A percentile compares a stretch with the other conserved stretches of the same genome.
These are phyloP conservation scores for Parmales sp. DNA, from an alignment of 108 stramenopile genomes.

Conservation along the genomic window DNA sequence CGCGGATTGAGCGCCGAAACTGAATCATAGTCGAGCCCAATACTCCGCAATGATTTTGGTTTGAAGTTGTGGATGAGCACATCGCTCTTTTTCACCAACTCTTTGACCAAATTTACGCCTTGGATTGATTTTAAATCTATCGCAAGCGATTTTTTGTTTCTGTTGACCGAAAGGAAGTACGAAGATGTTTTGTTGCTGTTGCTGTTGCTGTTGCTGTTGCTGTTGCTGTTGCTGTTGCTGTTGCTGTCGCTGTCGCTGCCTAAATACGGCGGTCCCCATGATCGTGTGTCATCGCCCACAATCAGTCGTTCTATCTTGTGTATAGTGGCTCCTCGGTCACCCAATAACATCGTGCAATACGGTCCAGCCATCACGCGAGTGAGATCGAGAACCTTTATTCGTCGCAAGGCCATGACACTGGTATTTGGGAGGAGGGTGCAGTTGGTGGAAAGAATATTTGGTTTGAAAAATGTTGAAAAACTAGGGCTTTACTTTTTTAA, in stretches of 20 bases:
- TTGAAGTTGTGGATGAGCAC: slow-evolving; percentile 41
- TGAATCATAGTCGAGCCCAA: slow-evolving; percentile 35
- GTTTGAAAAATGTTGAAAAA: too few relatives aligned
- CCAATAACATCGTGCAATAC: slow-evolving; percentile 35
- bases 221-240: neutral
- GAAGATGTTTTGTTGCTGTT: slow-evolving; percentile 20
- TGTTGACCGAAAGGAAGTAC: slow-evolving; percentile 36
- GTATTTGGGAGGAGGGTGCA: too few relatives aligned
- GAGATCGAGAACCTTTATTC: slow-evolving; percentile 37
- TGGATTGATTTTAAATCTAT: slow-evolving; percentile 23
- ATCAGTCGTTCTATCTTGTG: slow-evolving; percentile 32
- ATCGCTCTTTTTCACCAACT: slow-evolving; percentile 33
- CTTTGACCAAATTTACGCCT: slow-evolving; percentile 20
- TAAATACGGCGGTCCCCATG: slow-evolving; percentile 38
- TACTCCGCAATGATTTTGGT: slow-evolving; percentile 19
- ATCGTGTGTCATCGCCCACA: slow-evolving; percentile 34
- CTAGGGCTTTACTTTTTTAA: too few relatives aligned
- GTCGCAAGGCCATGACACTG: slow-evolving; percentile 30
- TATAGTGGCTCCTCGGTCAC: slow-evolving; percentile 29
- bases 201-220: neutral
- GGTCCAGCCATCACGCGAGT: slow-evolving; percentile 42
- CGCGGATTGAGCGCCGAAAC: slow-evolving; percentile 22
- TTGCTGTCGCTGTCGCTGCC: too few relatives aligned
- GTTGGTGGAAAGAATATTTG: too few relatives aligned
- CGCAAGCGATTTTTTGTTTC: slow-evolving; percentile 34